phyloP scores from a whole-genome alignment of 2,329 filamentous ascomycete genomes.

The Verticillium isaacii region DNA sequence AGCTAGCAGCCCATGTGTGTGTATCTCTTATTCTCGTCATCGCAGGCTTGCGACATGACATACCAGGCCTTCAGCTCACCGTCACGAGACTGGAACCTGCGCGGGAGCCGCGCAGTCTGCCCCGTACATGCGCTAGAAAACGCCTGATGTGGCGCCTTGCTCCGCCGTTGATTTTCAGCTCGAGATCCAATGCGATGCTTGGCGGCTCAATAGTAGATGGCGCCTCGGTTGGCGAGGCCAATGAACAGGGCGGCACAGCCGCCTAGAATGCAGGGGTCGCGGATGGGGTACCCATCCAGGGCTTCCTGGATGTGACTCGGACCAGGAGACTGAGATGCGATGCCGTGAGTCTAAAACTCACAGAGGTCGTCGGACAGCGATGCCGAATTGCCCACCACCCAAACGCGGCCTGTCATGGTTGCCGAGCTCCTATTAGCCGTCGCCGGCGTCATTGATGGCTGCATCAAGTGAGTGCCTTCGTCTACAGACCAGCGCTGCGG shows the following conservation, averaged over 20 bases:
- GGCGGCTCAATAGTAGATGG: neutral
- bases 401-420: neutral
- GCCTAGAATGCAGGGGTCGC: neutral
- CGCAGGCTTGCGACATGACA: neutral
- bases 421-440: conserved; percentile 1
- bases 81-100: neutral
- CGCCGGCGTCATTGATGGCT: conserved; percentile 5
- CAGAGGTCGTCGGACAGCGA: too few relatives aligned
- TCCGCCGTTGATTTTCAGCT: neutral
- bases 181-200: neutral
- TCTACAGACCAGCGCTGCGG: neutral
- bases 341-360: too few relatives aligned
- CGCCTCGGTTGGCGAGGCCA: neutral
- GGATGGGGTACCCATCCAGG: neutral
- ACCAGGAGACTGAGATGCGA: too few relatives aligned
- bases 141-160: neutral
- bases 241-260: neutral
- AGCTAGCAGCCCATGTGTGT: neutral
- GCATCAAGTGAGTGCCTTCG: conserved; percentile 3
- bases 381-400: too few relatives aligned
- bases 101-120: neutral
- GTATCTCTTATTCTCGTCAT: neutral
- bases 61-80: neutral
- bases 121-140: neutral
- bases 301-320: neutral